A percentile compares a stretch with the other conserved stretches of the same genome.
Conservation (phyloP, 495 filamentous ascomycete genomes). For the Neurospora sp. region DNA sequence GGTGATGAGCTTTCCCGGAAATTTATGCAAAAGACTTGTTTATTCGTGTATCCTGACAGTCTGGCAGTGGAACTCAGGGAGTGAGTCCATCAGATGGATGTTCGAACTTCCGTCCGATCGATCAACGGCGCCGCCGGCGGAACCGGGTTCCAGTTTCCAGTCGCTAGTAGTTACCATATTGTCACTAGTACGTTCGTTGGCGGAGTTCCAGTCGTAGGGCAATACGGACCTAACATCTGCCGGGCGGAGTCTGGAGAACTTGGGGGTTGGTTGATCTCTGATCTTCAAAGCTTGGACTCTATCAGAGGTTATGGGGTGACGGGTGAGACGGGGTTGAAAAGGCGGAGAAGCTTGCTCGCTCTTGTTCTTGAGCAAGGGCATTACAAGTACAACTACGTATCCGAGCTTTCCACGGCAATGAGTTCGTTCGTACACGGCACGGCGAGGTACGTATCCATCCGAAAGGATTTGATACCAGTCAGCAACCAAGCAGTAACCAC, state of each 20-base stretch:
- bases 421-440: neutral
- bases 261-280: neutral
- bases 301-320: neutral
- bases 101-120: neutral
- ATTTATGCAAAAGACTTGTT: neutral
- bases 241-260: neutral
- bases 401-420: neutral
- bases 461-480: neutral
- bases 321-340: neutral
- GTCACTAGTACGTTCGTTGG: neutral
- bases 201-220: neutral
- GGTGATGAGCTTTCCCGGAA: neutral
- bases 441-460: neutral
- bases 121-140: neutral
- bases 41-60: neutral
- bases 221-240: neutral
- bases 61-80: neutral
- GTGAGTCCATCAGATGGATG: neutral
- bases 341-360: neutral
- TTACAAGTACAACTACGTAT: neutral
- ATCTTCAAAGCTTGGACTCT: neutral
- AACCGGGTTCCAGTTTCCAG: neutral
- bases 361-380: no score
- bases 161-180: neutral
- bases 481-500: neutral